Conservation (phyloP, 2,329 filamentous ascomycete species). For the Fusarium euwallaceae region DNA sequence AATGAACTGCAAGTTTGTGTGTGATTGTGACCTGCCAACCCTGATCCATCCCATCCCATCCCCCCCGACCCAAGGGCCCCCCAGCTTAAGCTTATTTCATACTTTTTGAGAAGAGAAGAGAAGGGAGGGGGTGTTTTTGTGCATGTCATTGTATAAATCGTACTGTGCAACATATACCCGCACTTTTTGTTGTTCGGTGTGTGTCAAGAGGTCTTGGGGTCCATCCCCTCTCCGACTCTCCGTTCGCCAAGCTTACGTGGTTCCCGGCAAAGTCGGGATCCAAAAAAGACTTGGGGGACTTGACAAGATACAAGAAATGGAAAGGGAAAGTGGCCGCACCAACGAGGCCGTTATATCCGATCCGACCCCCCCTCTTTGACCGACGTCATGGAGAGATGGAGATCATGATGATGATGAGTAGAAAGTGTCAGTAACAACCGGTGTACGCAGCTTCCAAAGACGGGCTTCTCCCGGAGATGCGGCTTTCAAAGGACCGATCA, state of each 20-base stretch:
- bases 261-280: slow-evolving; percentile 45
- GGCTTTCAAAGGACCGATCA: slow-evolving; percentile 32
- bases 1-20: not conserved
- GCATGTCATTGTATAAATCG: not conserved
- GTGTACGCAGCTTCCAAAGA: not conserved
- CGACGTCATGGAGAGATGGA: not conserved
- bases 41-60: slow-evolving; percentile 16
- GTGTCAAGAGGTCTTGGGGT: slow-evolving; percentile 7
- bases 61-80: slow-evolving; percentile 22
- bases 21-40: slow-evolving; percentile 24
- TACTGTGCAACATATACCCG: slow-evolving; percentile 1
- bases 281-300: not conserved
- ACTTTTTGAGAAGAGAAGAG: slow-evolving; percentile 16
- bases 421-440: not conserved
- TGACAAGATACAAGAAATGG: not conserved
- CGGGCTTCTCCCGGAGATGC: slow-evolving; percentile 2
- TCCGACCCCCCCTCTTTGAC: slow-evolving; percentile 5
- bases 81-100: slow-evolving; percentile 48
- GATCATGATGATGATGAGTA: too few relatives aligned
- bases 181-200: slow-evolving; percentile 27
- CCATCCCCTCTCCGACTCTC: slow-evolving; percentile 10
- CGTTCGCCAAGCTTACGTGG: slow-evolving; percentile 40
- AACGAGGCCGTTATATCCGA: slow-evolving; percentile 41
- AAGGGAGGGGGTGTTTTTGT: not conserved
- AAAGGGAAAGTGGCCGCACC: slow-evolving; percentile 7